Conservation (phyloP, 2,329 filamentous ascomycete species). For the Colletotrichum cereale region DNA sequence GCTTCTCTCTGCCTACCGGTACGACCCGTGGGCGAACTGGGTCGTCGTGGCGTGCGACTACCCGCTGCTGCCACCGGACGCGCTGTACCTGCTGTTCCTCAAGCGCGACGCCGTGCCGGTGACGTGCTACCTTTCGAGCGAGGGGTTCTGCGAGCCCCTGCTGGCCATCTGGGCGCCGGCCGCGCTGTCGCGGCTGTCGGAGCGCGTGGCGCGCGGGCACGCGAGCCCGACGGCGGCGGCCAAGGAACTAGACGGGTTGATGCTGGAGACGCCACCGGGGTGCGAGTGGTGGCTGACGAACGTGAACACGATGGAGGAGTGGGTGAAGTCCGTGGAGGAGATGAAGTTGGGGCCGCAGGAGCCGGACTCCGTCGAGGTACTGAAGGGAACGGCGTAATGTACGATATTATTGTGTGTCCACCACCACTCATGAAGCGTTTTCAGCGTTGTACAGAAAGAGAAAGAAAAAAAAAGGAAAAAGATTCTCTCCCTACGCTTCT, state of each 20-base stretch:
- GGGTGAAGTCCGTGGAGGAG: conserved; percentile 20
- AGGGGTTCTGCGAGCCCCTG: conserved; percentile 50
- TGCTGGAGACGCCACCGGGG: conserved; percentile 9
- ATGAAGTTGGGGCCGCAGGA: conserved; percentile 27
- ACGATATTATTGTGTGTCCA: not conserved
- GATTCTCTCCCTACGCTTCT: not conserved
- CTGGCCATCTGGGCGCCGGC: conserved; percentile 52
- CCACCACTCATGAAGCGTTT: not conserved
- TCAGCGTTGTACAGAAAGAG: not conserved
- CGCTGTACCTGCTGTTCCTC: conserved; percentile 46
- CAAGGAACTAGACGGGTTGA: conserved; percentile 22
- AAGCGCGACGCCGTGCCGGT: conserved; percentile 44
- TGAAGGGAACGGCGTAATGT: not conserved
- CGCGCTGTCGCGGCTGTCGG: conserved; percentile 45
- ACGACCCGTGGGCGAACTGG: conserved; percentile 46
- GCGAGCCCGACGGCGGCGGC: conserved; percentile 26
- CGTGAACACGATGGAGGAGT: conserved; percentile 33
- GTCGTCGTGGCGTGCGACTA: conserved; percentile 51
- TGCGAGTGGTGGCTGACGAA: conserved; percentile 34
- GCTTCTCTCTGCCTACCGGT: conserved; percentile 48
- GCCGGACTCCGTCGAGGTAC: not conserved
- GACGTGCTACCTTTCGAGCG: conserved; percentile 50
- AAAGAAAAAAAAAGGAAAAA: not conserved
- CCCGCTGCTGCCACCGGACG: conserved; percentile 46
- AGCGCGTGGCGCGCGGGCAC: conserved; percentile 38